Evolutionary conservation across 441 rosid genomes (phyloP), one percentile per base, ranked within the genome.

Genomic region (Arabidopsis hybrid): DNA sequence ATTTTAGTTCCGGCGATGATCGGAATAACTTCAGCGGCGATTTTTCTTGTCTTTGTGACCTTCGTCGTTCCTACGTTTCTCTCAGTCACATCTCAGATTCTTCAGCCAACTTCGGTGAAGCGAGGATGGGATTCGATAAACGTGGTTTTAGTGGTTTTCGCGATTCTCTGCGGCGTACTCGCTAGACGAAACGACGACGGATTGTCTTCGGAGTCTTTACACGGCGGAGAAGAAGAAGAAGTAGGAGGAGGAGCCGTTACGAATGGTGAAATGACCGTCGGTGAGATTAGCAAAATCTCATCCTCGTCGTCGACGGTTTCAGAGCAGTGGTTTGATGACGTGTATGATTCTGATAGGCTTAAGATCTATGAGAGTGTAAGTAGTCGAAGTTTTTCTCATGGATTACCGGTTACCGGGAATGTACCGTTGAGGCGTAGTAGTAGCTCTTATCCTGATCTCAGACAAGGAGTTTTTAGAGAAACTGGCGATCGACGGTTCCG

Each of bases 361-460:
- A 83, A 81, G 83, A 69, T 72, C 63, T 76, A 73, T 26, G 78
- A 75, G 46, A 69, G 72, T 10, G 43, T 79, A n/a, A 65, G 65
- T 21, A 65, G 29, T 10, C 32, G 68, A 10, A 67, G 79, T 32
- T 40, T 73, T 26, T 60, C 81, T 36, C 80, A 26, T 6, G 35
- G 74, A 16, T 67, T 76, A 43, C 78, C 80, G 43, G 84, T 29
- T 1, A 66, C 80, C 52, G 75, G 85, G 12, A 31, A 42, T 1
- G 42, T 74, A 69, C 81, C 87, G 75, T 74, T 91, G 69, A 86
- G 82, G 85, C 87, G 93, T 78, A 91, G 77, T 75, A 84, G 93
- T 18, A 88, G 84, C 73, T 91, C 97, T 9, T 89, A 88, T 62
- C 97, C 95, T 63, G 95, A 93, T 86, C 82, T 88, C 60, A 80